Evolutionary conservation across 1,284 basidiomycete genomes (phyloP).

Genomic region (Ustilago hordei): DNA sequence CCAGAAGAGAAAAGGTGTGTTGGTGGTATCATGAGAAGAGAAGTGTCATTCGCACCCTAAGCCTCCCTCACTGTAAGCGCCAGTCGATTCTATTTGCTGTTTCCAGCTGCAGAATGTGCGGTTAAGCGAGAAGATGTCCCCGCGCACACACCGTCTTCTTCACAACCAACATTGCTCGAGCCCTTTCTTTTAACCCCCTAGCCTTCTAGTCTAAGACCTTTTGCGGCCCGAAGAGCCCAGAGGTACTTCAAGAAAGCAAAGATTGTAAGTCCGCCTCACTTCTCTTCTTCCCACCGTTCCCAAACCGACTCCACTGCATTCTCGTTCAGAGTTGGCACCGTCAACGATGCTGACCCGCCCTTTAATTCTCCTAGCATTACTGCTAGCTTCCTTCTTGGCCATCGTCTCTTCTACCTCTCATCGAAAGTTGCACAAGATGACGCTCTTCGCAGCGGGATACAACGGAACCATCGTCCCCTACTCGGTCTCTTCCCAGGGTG

Average conservation of each 20-base stretch:
- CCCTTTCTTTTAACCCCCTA: neutral
- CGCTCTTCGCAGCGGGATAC: slow-evolving; percentile 37
- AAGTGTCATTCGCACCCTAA: too few species aligned
- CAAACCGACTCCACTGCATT: neutral
- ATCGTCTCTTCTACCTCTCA: neutral
- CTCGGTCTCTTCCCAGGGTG: slow-evolving; percentile 5
- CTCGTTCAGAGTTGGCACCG: neutral
- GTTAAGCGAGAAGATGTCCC: slow-evolving; percentile 1
- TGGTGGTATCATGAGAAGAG: too few species aligned
- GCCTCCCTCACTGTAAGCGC: too few species aligned
- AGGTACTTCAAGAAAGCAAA: neutral
- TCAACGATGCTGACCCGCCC: neutral
- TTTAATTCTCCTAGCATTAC: neutral
- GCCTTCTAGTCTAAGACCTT: neutral
- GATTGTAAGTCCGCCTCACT: neutral
- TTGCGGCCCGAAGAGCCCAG: neutral
- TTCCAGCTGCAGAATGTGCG: neutral
- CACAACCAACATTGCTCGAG: neutral
- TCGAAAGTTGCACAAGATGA: slow-evolving; percentile 19
- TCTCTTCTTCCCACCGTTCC: neutral
- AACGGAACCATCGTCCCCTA: slow-evolving; percentile 41
- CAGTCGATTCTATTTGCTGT: too few species aligned
- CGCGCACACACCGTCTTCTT: neutral
- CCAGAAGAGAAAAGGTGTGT: too few species aligned
- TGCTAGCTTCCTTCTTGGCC: neutral